Evolutionary conservation across 2,329 filamentous ascomycete genomes (phyloP).

Genomic region (Trichoderma citrinoviride): DNA sequence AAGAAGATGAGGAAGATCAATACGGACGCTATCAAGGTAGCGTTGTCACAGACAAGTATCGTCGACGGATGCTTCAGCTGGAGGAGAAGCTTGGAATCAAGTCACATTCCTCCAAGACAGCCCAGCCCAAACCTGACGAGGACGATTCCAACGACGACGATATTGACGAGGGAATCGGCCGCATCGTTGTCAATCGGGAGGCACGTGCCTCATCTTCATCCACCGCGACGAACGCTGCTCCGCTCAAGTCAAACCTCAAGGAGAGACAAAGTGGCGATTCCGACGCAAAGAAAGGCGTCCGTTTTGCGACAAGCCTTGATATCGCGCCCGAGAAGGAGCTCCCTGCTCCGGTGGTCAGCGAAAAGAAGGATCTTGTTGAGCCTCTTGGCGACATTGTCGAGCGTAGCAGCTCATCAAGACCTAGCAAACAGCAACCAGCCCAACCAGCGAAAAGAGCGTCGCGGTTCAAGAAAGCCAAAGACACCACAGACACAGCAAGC

Average conservation of each 20-base stretch:
- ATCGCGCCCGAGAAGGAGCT: constrained; percentile 51
- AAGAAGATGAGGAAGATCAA: constrained; percentile 69
- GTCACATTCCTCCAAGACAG: constrained; percentile 48
- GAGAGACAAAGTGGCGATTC: constrained; percentile 28
- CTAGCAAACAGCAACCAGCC: constrained; percentile 24
- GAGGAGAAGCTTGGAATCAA: constrained; percentile 70
- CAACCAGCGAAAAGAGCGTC: constrained; percentile 45
- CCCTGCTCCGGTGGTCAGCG: constrained; percentile 22
- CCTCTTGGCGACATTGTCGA: constrained; percentile 55
- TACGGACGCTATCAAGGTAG: constrained; percentile 69
- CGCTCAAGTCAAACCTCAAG: constrained; percentile 36
- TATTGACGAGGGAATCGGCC: constrained; percentile 55
- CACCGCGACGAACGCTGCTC: constrained; percentile 24
- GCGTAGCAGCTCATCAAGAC: constrained; percentile 35
- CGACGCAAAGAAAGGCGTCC: constrained; percentile 65
- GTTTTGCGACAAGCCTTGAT: constrained; percentile 74
- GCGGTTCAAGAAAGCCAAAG: constrained; percentile 50
- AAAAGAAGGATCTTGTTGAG: constrained; percentile 40
- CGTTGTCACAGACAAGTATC: constrained; percentile 71
- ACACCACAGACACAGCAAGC: constrained; percentile 21
- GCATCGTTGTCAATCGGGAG: constrained; percentile 47
- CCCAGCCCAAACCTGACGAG: constrained; percentile 53
- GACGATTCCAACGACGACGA: constrained; percentile 43
- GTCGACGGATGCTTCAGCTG: constrained; percentile 78
- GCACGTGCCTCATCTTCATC: constrained; percentile 24